Base-by-base conservation (phyloP, 2,329 filamentous ascomycete species). In the Geosmithia morbida region DNA sequence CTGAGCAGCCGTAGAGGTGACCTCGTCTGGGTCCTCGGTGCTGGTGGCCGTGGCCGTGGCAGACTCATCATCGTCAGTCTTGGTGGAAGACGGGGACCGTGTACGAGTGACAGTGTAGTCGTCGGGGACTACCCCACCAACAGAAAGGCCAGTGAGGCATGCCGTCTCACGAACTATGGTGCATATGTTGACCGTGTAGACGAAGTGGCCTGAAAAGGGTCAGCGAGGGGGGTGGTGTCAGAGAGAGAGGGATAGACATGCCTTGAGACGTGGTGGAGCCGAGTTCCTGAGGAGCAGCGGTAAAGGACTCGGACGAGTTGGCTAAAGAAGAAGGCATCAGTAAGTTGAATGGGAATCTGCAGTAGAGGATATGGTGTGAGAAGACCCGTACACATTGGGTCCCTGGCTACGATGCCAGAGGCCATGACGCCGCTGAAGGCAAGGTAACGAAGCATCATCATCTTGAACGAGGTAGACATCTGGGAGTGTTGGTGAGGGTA, bases 181-280 rank as follows among this genome's bases (percentile, higher is more conserved):
- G 57, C 64, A 66, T 47, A 62, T 51, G 53, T 63, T 65, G 52
- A 64, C 57, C 26, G 61, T 58, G 51, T 61, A 61, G 42, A 66
- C 51, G 29, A 61, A 46, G 19, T 17, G 22, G 18, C 48, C 48
- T 49, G 29, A 7, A 13, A 20, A 18, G 18, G 19, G 19, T 19
- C n/a, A 33, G 30, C n/a, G n/a, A n/a, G n/a, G n/a, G n/a, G n/a
- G n/a, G n/a, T n/a, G 42, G 14, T 22, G 19, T 17, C 40, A 18
- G 7, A 3, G 10, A 14, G 17, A 18, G 22, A 10, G 29, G 19
- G 29, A 30, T 51, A 49, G 29, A 30, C 51, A 49, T 56, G 63
- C 64, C 63, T 11, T 57, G 58, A 39, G 56, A 52, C 14, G 60
- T 62, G 46, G 55, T 55, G 44, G 58, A 55, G 17, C 61, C 64